Evolutionary conservation across 208 protist species (phyloP).

Genomic region (Entamoeba dispar): DNA sequence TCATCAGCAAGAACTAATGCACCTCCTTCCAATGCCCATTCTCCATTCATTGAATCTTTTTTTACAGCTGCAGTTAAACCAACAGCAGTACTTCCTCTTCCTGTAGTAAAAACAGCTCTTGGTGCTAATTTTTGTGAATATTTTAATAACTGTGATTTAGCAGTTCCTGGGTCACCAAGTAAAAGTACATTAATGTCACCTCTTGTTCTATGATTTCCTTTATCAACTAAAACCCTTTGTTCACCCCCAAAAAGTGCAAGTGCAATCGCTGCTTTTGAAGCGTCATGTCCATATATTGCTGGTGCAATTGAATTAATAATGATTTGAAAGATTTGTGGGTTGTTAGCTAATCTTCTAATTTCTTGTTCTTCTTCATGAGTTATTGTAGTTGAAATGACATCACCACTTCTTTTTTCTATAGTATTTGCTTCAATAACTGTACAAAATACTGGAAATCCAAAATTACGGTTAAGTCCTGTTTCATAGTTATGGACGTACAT

Average conservation of each 20-base stretch:
- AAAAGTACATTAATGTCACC: slow-evolving; percentile 85
- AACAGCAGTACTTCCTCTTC: slow-evolving; percentile 83
- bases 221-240: slow-evolving; percentile 66
- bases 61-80: slow-evolving; percentile 89
- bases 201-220: slow-evolving; percentile 10
- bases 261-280: background rate
- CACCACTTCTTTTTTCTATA: background rate
- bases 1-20: slow-evolving; percentile 82
- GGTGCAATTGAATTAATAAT: slow-evolving; percentile 10
- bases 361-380: background rate
- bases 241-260: slow-evolving; percentile 54
- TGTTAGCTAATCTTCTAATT: background rate
- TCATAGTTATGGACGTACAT: background rate
- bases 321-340: slow-evolving; percentile 23
- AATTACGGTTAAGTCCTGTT: background rate
- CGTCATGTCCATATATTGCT: slow-evolving; percentile 37
- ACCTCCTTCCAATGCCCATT: slow-evolving; percentile 73
- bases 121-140: slow-evolving; percentile 78
- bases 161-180: slow-evolving; percentile 87
- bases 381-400: background rate
- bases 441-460: background rate
- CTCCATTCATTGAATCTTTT: background rate
- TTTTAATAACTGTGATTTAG: slow-evolving; percentile 65
- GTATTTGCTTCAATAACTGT: background rate
- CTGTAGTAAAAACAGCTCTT: slow-evolving; percentile 90